These are phyloP conservation scores for Erigeron canadensis DNA, from an alignment of 129 eudicot genomes.

Conservation along the genomic window DNA sequence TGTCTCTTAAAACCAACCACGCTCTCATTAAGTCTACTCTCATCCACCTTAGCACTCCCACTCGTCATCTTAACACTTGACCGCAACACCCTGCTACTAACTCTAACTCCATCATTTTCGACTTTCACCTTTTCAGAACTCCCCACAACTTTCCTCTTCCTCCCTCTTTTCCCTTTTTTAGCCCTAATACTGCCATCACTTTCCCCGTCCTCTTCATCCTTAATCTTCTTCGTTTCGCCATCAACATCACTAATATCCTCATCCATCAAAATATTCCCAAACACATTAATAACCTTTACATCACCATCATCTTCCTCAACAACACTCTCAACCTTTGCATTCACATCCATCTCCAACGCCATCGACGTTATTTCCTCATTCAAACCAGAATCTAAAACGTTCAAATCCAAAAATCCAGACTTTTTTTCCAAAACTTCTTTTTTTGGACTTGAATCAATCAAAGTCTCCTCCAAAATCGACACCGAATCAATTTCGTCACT, in stretches of 20 bases:
- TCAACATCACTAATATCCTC: constrained; percentile 8
- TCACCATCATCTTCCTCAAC: background rate
- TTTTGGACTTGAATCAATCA: background rate
- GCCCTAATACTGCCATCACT: background rate
- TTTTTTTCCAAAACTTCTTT: constrained; percentile 11
- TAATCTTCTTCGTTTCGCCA: background rate
- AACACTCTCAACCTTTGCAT: background rate
- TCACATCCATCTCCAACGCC: background rate
- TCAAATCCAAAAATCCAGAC: background rate
- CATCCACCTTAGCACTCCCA: constrained; percentile 38
- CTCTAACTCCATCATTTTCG: constrained; percentile 7
- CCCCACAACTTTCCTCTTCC: constrained; percentile 45
- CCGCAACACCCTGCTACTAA: constrained; percentile 58
- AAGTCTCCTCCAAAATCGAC: constrained; percentile 1
- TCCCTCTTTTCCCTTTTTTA: constrained; percentile 33
- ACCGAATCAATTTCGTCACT: background rate
- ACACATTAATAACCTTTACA: background rate
- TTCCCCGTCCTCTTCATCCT: background rate
- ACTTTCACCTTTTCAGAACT: constrained; percentile 21
- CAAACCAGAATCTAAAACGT: constrained; percentile 8
- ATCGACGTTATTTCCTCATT: constrained; percentile 2
- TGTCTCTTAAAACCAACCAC: constrained; percentile 30
- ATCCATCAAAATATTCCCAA: background rate
- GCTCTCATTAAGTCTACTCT: constrained; percentile 28
- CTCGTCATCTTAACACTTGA: constrained; percentile 45